Percentiles rank a stretch among this genome's conserved stretches.
Evolutionary conservation across 768 basidiomycete genomes (phyloP).

Genomic region (Fibroporia radiculosa): DNA sequence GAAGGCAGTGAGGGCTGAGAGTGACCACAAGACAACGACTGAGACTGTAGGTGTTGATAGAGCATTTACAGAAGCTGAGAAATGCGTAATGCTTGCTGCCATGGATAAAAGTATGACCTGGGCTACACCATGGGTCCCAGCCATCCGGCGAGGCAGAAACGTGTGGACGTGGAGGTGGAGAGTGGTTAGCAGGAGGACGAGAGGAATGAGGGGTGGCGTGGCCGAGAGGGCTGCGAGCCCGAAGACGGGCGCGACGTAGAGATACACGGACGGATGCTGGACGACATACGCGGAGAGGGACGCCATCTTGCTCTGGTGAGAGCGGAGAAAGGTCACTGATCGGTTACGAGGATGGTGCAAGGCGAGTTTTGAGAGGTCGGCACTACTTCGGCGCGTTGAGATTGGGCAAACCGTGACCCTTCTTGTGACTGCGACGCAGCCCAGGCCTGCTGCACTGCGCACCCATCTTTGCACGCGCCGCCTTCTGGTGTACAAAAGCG

Average conservation of each 20-base stretch:
- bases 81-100: constrained; percentile 20
- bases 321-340: neutral
- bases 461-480: too few relatives aligned
- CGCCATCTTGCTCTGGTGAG: neutral
- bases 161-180: constrained; percentile 20
- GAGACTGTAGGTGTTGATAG: constrained; percentile 47
- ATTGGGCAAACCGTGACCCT: too few relatives aligned
- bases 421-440: too few relatives aligned
- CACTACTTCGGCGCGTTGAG: too few relatives aligned
- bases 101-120: constrained; percentile 19
- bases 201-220: constrained; percentile 22
- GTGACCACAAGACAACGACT: constrained; percentile 33
- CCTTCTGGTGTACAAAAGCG: too few relatives aligned
- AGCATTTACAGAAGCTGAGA: constrained; percentile 32
- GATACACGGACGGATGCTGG: constrained; percentile 9
- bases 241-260: constrained; percentile 5
- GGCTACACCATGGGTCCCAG: neutral
- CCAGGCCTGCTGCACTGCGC: too few relatives aligned
- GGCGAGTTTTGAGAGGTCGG: neutral
- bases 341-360: neutral
- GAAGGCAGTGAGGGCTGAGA: constrained; percentile 37
- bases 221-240: constrained; percentile 22
- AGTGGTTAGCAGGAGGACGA: constrained; percentile 20
- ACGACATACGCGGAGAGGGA: neutral
- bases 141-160: constrained; percentile 10